These are phyloP conservation scores for Hapsidospora chrysogenum DNA, from an alignment of 495 filamentous ascomycete genomes.

Conservation along the genomic window DNA sequence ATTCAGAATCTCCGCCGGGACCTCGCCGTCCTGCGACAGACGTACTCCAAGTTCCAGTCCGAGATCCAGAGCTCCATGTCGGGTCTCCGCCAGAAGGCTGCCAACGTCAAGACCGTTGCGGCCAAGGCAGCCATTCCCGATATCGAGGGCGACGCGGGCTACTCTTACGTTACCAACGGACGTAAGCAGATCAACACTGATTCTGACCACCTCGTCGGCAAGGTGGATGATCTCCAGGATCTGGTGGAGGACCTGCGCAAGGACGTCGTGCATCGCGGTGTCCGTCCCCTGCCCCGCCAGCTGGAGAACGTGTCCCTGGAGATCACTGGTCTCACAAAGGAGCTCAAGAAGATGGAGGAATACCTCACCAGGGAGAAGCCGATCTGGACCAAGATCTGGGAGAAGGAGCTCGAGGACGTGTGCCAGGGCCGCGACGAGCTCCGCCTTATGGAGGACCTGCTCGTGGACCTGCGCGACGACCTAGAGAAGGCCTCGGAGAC, in stretches of 20 bases:
- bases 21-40: constrained; percentile 82
- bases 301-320: constrained; percentile 79
- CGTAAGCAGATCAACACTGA: constrained; percentile 73
- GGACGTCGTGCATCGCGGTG: constrained; percentile 85
- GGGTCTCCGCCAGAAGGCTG: constrained; percentile 61
- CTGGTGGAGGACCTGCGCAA: constrained; percentile 92
- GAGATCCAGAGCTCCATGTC: constrained; percentile 82
- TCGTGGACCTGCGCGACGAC: constrained; percentile 83
- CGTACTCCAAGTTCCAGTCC: constrained; percentile 75
- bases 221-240: constrained; percentile 92
- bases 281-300: constrained; percentile 81
- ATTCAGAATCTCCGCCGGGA: constrained; percentile 75
- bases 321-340: constrained; percentile 59
- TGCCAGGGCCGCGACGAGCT: constrained; percentile 89
- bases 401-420: constrained; percentile 84
- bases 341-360: constrained; percentile 91
- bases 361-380: constrained; percentile 85
- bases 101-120: constrained; percentile 59
- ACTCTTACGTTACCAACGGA: constrained; percentile 66
- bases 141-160: constrained; percentile 54
- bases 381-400: constrained; percentile 96
- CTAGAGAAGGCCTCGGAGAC: constrained; percentile 85
- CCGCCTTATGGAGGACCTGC: constrained; percentile 85
- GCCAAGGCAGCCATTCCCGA: constrained; percentile 45
- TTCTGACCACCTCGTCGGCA: constrained; percentile 71